Percentiles rank a stretch among this genome's conserved stretches.
Conservation (phyloP, 2,329 filamentous ascomycete genomes). For the Penicillium sp. region DNA sequence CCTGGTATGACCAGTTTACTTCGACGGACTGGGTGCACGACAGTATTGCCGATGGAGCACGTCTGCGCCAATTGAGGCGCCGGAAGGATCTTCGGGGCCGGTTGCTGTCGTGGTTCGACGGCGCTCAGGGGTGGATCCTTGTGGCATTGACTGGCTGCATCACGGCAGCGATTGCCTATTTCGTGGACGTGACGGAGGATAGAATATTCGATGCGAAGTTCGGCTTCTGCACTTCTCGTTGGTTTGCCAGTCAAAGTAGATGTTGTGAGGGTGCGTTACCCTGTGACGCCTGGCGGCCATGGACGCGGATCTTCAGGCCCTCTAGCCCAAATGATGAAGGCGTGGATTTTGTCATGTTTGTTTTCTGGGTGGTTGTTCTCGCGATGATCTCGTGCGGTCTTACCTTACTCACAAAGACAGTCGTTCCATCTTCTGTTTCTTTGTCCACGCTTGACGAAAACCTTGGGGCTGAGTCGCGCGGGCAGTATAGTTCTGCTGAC, state of each 20-base stretch:
- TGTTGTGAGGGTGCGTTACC: slow-evolving; percentile 59
- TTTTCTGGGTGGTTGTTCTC: slow-evolving; percentile 69
- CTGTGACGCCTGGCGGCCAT: slow-evolving; percentile 63
- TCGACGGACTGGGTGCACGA: slow-evolving; percentile 99
- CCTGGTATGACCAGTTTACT: slow-evolving; percentile 98
- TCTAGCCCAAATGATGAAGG: slow-evolving; percentile 52
- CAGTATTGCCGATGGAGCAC: slow-evolving; percentile 89
- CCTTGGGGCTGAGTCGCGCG: slow-evolving; percentile 45
- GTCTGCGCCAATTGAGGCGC: slow-evolving; percentile 77
- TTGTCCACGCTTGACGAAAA: slow-evolving; percentile 92
- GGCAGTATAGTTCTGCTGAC: background rate
- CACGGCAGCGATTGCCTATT: slow-evolving; percentile 82
- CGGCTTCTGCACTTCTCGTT: slow-evolving; percentile 74
- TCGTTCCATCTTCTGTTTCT: slow-evolving; percentile 84
- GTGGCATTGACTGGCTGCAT: slow-evolving; percentile 86
- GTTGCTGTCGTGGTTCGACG: slow-evolving; percentile 74
- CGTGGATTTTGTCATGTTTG: slow-evolving; percentile 77
- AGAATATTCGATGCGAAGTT: slow-evolving; percentile 88
- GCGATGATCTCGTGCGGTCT: slow-evolving; percentile 73
- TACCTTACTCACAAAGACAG: slow-evolving; percentile 87
- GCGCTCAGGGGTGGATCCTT: slow-evolving; percentile 89
- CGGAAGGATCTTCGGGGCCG: slow-evolving; percentile 85
- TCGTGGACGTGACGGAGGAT: slow-evolving; percentile 83
- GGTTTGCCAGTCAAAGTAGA: slow-evolving; percentile 70
- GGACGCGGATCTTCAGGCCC: slow-evolving; percentile 64